Evolutionary conservation across 2,329 filamentous ascomycete species (phyloP).

Genomic region (Beauveria bassiana): DNA sequence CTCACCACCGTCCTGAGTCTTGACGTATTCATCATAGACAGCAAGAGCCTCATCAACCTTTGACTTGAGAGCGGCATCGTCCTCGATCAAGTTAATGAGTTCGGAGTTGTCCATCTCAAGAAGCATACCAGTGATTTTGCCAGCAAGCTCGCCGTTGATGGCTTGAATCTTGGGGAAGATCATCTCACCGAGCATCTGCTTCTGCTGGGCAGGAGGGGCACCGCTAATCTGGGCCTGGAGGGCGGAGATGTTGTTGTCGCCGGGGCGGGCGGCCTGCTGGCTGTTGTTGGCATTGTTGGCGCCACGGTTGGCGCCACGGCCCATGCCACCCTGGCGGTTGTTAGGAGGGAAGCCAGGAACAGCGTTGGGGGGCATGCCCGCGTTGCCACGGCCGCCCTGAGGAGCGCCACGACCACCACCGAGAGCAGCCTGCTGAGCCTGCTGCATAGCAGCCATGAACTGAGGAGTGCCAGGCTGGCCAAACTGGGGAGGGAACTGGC

Average conservation of each 20-base stretch:
- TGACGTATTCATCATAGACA: conserved; percentile 98
- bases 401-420: conserved; percentile 56
- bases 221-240: conserved; percentile 51
- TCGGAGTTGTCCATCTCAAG: conserved; percentile 98
- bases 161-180: conserved; percentile 98
- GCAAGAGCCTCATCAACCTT: conserved; percentile 97
- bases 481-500: conserved; percentile 74
- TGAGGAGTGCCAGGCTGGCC: conserved; percentile 73
- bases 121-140: conserved; percentile 99
- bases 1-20: conserved; percentile 47
- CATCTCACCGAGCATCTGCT: conserved; percentile 96
- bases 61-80: conserved; percentile 77
- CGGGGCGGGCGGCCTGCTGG: conserved; percentile 23
- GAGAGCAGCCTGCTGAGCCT: conserved; percentile 57
- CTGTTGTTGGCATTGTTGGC: conserved; percentile 41
- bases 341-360: conserved; percentile 52
- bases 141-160: conserved; percentile 89
- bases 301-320: conserved; percentile 38
- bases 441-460: conserved; percentile 75
- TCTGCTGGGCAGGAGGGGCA: conserved; percentile 69
- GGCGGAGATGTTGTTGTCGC: conserved; percentile 30
- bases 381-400: conserved; percentile 60
- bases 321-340: conserved; percentile 43
- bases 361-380: conserved; percentile 40
- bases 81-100: conserved; percentile 86